Evolutionary conservation across 441 rosid genomes (phyloP), one percentile per base, ranked within the genome.

Genomic region (Erysimum cheiri): DNA sequence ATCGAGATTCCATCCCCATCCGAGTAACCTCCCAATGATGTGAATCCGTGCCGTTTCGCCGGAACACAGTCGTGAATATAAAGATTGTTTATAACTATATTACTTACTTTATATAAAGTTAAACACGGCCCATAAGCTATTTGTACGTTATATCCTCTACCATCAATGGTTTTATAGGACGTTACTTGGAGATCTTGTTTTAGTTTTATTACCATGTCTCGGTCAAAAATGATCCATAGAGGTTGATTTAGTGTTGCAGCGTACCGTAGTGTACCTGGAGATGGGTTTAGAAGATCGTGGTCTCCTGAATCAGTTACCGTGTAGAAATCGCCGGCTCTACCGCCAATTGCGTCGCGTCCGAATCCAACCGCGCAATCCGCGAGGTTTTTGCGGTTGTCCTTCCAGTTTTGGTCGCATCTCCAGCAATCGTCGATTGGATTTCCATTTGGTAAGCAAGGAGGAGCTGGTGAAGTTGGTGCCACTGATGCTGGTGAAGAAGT

Each of bases 1-100:
- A 86, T 82, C 4, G 87, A 82, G 36, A 84, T 81, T 5, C 87
- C 91, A 41, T 86, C 91, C 3, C 91, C 91, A 31, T 86, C 91
- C 0, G 91, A 84, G 13, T 39, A 64, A 1, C 84, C 82, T 49
- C 82, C 75, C 60, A 66, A 32, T 0, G 70, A 60, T n/a, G 47
- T n/a, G n/a, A 43, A 43, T 6, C 8, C 49, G 3, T 15, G 7
- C 24, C 74, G 81, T 29, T 55, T 83, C 19, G 80, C 74, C 1
- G 87, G 88, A 8, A 74, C 72, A 52, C 88, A 83, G 31, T 77
- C 67, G 41, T 84, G 88, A 17, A 86, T 80, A 68, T 82, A 81
- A 72, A 86, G 62, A 61, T 81, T 84, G 46, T 82, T 85, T 63
- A 86, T 71, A 58, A 86, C 81, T 35, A 86, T 15, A 29, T 86